Evolutionary conservation across 192 early-diverging fungal genomes (phyloP), one percentile per base, ranked within the genome.

Genomic region (Martensiomyces pterosporus): DNA sequence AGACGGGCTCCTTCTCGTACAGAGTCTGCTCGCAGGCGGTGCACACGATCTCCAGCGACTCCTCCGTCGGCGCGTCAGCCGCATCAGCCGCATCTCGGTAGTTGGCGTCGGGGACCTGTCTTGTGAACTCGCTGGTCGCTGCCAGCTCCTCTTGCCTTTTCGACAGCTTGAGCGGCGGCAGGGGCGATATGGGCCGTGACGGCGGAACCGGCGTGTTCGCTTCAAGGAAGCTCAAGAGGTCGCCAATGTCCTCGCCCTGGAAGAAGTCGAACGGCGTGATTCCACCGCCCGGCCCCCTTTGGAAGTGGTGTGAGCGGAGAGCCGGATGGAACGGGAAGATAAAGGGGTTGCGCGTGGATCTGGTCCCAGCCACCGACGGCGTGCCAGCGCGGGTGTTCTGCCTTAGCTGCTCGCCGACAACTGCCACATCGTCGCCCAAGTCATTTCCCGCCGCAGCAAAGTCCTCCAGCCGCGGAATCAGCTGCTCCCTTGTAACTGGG

Each of bases 201-300:
- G 53, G 53, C n/a, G 55, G 61, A 45, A 49, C 50, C 3, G 69
- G 62, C 8, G 62, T 59, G 25, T 44, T 57, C 14, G 69, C 69
- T 24, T 73, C 69, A 18, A 73, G 48, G 46, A 66, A 73, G 21
- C 46, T 51, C 29, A 73, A 38, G 37, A 73, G 45, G 19, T 54
- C 54, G 32, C 54, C 55, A 21, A 73, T 44, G 40, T 73, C 69
- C 19, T 66, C 69, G 45, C 57, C 57, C 9, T 41, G 53, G 45
- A 61, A 60, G 42, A 65, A 73, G 46, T 73, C 69, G 4, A 65
- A 51, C 29, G 62, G 49, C 21, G 34, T 60, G 16, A 65, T 40
- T 35, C 36, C 37, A 10, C 35, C 29, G 45, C 24, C 32, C 21
- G 15, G 24, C 9, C 24, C 12, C 22, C 52, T 35, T 23, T 45